Evolutionary conservation across 2,329 filamentous ascomycete species (phyloP).

Genomic region (Thielaviopsis populi): DNA sequence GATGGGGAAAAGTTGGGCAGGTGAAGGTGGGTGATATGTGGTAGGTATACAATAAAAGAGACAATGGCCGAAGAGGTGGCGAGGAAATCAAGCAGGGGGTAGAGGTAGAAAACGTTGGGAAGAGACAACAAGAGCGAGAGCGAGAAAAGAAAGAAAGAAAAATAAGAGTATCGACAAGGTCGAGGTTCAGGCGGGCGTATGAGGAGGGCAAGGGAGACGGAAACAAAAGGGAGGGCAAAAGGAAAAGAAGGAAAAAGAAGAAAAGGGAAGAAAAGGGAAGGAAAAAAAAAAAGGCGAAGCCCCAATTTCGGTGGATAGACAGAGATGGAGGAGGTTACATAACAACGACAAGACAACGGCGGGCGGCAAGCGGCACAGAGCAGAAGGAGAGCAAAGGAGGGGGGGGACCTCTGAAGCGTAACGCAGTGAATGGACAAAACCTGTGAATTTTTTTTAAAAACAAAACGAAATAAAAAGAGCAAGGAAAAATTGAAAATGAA

Average conservation of each 20-base stretch:
- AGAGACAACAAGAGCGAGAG: not conserved
- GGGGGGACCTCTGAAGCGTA: not conserved
- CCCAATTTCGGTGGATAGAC: too few relatives aligned
- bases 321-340: too few relatives aligned
- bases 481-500: not conserved
- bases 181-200: not conserved
- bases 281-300: not conserved
- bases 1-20: not conserved
- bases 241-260: not conserved
- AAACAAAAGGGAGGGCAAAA: not conserved
- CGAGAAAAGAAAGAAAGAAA: not conserved
- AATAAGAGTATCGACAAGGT: not conserved
- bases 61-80: constrained; percentile 2
- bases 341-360: not conserved
- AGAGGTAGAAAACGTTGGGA: not conserved
- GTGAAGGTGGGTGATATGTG: constrained; percentile 11
- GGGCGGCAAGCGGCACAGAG: not conserved
- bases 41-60: constrained; percentile 13
- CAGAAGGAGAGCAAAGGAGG: not conserved
- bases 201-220: not conserved
- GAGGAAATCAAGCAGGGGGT: not conserved
- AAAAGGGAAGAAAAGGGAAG: not conserved
- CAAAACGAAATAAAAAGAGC: not conserved
- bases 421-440: not conserved
- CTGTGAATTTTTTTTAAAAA: not conserved